Conservation (phyloP, 208 protist species). For the Dictyostelium gargantuum region DNA sequence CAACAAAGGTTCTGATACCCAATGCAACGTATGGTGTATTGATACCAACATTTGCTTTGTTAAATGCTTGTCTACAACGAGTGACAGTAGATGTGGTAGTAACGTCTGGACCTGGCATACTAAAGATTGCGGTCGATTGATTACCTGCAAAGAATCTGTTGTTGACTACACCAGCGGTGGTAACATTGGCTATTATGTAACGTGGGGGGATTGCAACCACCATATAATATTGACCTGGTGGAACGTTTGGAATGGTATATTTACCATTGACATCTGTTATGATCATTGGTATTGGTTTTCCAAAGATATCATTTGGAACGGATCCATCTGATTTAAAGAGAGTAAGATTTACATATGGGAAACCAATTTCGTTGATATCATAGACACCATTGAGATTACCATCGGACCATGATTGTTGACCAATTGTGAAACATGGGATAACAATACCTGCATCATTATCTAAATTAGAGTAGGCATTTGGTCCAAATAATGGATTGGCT, state of each 20-base stretch:
- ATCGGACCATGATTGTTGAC: slow-evolving; percentile 5
- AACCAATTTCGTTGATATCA: slow-evolving; percentile 31
- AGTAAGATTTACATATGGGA: neutral
- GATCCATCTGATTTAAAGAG: neutral
- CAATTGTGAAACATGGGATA: neutral
- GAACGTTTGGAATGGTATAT: neutral
- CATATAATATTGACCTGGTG: neutral
- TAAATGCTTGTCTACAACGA: neutral
- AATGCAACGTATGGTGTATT: neutral
- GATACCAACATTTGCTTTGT: neutral
- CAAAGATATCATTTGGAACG: neutral
- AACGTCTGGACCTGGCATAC: neutral
- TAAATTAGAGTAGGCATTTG: neutral
- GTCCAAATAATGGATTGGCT: neutral
- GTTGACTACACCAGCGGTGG: neutral
- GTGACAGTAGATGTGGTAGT: neutral
- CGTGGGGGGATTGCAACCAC: neutral
- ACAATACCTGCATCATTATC: slow-evolving; percentile 40
- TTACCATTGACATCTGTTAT: neutral
- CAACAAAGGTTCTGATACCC: neutral
- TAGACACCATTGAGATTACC: slow-evolving; percentile 14
- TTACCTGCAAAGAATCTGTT: neutral
- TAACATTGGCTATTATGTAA: neutral
- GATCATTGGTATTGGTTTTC: neutral
- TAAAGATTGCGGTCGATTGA: neutral